Base-by-base conservation (phyloP, 345 rosid species). In the Pistacia atlantica region DNA sequence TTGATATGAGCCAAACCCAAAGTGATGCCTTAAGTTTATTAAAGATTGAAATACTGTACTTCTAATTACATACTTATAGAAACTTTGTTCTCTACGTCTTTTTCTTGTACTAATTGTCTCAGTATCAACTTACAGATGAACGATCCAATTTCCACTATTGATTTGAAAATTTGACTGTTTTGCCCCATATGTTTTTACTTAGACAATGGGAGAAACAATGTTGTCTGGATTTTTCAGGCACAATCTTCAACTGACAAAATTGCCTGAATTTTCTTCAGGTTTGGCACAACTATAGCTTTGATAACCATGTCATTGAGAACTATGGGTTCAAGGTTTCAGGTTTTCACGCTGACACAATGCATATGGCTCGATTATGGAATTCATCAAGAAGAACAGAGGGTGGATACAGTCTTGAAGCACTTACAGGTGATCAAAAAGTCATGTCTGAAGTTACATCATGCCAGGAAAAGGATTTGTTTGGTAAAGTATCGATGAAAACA, bases 271-370 rank as follows among this genome's bases (percentile, higher is more conserved):
- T 61, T 71, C 75, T 77, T 75, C 71, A 96, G 99, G 99, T 96
- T 22, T 96, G 99, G 97, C 99, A 96, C 85, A 96, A 96, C 80
- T 96, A 96, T 79, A 93, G 98, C 87, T 96, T 96, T 59, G 99
- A 96, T 81, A 89, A 82, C 73, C 99, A 96, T 79, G 86, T 93
- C 55, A 79, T 96, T 64, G 86, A 89, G 84, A 96, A 96, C 56
- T 91, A 93, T 75, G 95, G 91, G 54, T 67, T 96, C 71, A 80
- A 87, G 81, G 80, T 96, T 75, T 82, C 88, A 83, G 99, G 99
- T 52, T 96, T 96, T 85, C 90, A 92, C 81, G 99, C 97, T 8
- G 99, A 96, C 79, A 96, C 99, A 72, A 92, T 96, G 95, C 99
- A 93, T 89, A 93, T 96, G 99, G 99, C 99, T 59, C 87, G 98